Conservation (phyloP, 148 eudicot genomes). For the Chenopodium suecicum region DNA sequence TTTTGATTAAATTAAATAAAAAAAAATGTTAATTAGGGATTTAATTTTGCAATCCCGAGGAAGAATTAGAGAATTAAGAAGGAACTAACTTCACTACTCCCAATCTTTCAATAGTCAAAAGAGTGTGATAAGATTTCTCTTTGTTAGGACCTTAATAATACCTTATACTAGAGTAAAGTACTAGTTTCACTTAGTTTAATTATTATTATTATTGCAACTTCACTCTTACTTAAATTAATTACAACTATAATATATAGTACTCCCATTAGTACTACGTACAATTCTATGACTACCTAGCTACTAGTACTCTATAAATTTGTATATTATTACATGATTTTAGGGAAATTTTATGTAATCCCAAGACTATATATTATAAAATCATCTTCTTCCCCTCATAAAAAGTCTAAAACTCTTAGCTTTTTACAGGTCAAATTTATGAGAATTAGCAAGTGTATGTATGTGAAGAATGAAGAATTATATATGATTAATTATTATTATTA, state of each 20-base stretch:
- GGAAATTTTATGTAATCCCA: conserved; percentile 22
- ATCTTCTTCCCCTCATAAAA: conserved; percentile 21
- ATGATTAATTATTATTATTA: neutral
- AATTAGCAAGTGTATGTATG: conserved; percentile 12
- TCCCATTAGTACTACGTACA: conserved; percentile 12
- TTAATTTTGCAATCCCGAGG: conserved; percentile 31
- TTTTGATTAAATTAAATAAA: neutral
- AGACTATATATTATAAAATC: conserved; percentile 1
- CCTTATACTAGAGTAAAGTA: conserved; percentile 8
- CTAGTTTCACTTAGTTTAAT: neutral
- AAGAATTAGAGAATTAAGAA: conserved; percentile 28
- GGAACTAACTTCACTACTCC: conserved; percentile 27
- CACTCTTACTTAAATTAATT: neutral
- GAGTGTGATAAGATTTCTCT: conserved; percentile 32
- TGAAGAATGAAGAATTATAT: conserved; percentile 9
- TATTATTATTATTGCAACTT: neutral
- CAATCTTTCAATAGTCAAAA: conserved; percentile 31
- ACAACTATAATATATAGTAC: neutral
- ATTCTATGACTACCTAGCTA: neutral
- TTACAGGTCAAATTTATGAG: conserved; percentile 27
- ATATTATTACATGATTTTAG: conserved; percentile 14
- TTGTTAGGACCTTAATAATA: conserved; percentile 28
- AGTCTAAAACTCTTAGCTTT: conserved; percentile 29
- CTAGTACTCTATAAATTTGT: neutral
- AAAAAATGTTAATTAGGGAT: neutral